Base-by-base conservation (phyloP, 768 basidiomycete genomes). In the Glaciozyma martinii region DNA sequence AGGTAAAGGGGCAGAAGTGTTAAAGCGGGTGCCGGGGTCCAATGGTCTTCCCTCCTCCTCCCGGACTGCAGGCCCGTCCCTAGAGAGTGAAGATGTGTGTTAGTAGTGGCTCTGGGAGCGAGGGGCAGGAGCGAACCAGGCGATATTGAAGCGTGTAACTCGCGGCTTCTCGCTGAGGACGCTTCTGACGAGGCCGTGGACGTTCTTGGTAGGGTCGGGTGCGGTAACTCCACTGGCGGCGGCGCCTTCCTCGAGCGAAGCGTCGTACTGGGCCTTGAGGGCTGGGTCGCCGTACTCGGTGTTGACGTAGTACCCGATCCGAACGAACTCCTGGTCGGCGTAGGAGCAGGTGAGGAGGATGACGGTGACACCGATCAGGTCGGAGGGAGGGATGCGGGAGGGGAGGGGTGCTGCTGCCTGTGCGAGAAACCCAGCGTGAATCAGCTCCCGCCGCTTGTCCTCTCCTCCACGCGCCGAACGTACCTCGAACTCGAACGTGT, bases 281-380 rank as follows among this genome's bases (percentile, higher is more conserved):
- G 90, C 90, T 60, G 91, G 89, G 72, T 88, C 90, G 76, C 95
- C 94, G 74, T 97, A 98, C 77, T 98, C 94, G 30, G 93, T 97
- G 75, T 98, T 93, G 78, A 98, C 95, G 77, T 99, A 99, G 76
- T 99, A 98, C 10, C 95, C 95, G 32, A 99, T 93, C 54, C 94
- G 85, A n/a, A 99, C 94, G 74, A 99, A 99, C 76, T 98, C 95
- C 74, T 95, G 93, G 59, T 97, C 94, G 46, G 86, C 85, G 78
- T 98, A 99, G 16, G 89, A 89, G 10, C 91, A 95, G 0, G 93
- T 98, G 59, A 99, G 83, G 73, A 99, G 97, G 75, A 98, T 86
- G 9, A 94, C 95, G 3, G 94, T 90, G 23, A 99, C 93, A 54
- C 95, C 95, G 18, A 99, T 82, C 40, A 94, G 89, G 74, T 98